A percentile compares a stretch with the other conserved stretches of the same genome.
Conservation (phyloP, 768 basidiomycete species). For the Fomitopsis serialis region DNA sequence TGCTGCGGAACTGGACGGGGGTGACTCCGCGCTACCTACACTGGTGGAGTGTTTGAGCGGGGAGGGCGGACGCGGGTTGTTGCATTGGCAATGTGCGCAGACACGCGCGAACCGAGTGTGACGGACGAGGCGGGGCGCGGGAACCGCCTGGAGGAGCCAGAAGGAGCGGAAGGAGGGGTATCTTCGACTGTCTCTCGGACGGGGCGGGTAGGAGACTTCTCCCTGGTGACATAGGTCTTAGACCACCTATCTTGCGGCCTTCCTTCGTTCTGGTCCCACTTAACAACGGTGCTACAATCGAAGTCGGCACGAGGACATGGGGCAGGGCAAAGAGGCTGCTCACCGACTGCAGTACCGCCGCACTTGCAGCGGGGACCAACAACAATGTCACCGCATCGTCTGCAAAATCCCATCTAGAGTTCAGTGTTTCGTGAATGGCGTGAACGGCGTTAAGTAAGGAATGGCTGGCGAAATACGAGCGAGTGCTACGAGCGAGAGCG, state of each 20-base stretch:
- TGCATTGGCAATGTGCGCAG: slow-evolving; percentile 52
- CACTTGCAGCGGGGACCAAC: slow-evolving; percentile 67
- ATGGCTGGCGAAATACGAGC: slow-evolving; percentile 1
- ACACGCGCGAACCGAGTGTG: slow-evolving; percentile 41
- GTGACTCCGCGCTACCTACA: slow-evolving; percentile 20
- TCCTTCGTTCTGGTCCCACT: slow-evolving; percentile 49
- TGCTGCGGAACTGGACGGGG: slow-evolving; percentile 42
- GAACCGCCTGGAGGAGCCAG: slow-evolving; percentile 40
- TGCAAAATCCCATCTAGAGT: slow-evolving; percentile 71
- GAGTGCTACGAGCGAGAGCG: background rate
- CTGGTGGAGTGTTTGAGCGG: slow-evolving; percentile 41
- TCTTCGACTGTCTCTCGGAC: slow-evolving; percentile 1
- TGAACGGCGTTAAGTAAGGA: slow-evolving; percentile 3
- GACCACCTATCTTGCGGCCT: slow-evolving; percentile 70
- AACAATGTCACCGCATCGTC: slow-evolving; percentile 82
- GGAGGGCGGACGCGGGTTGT: slow-evolving; percentile 52
- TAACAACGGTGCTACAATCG: slow-evolving; percentile 56
- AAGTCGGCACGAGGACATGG: background rate
- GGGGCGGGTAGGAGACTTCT: slow-evolving; percentile 40
- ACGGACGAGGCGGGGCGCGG: slow-evolving; percentile 39
- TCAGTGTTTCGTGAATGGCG: background rate
- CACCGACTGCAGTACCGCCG: slow-evolving; percentile 76
- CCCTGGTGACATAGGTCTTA: slow-evolving; percentile 63
- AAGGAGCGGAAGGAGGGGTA: slow-evolving; percentile 11
- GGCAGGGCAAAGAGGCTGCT: slow-evolving; percentile 25